Evolutionary conservation across 1,139 yeast genomes (phyloP), one percentile per base, ranked within the genome.

Genomic region (Zygosaccharomyces sapae): DNA sequence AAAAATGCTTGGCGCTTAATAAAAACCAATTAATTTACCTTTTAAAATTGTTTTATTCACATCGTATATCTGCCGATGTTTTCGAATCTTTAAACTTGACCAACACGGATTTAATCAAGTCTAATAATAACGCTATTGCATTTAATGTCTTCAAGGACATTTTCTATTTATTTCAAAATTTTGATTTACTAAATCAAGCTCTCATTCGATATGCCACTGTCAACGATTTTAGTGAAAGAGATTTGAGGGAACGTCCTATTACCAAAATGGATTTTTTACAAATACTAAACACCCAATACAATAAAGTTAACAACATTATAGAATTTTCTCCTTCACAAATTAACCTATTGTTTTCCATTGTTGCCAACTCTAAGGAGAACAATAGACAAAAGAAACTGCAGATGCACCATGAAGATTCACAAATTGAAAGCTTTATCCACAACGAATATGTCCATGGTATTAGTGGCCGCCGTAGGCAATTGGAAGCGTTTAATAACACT

Each of bases 301-400:
- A 69, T 43, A 66, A 68, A 43, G 64, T 74, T 6, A 70, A 69
- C 47, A 70, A 70, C 48, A 61, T 70, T 37, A 55, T 56, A n/a
- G 64, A 63, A 27, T 70, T 70, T 43, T 67, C 73, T 0, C 72
- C 72, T 2, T 63, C 71, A 1, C 73, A 70, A 52, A 68, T 70
- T 5, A 62, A 67, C 41, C 51, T 70, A 13, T 50, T 70, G 41
- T 70, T 70, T 46, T 66, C 64, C 39, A 68, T 65, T 48, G 72
- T 58, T 4, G 58, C 57, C 22, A 67, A 59, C 61, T 72, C 64
- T 37, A 70, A 62, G 54, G 50, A 49, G 44, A 51, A 55, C 25
- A 55, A 54, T 40, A 50, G 50, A 36, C 45, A 44, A 13, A 56
- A 55, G 36, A 47, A 46, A 27, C 30, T 55, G 33, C 36, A 45